Base-by-base conservation (phyloP, 2,329 filamentous ascomycete genomes). In the Botryotinia globosa region DNA sequence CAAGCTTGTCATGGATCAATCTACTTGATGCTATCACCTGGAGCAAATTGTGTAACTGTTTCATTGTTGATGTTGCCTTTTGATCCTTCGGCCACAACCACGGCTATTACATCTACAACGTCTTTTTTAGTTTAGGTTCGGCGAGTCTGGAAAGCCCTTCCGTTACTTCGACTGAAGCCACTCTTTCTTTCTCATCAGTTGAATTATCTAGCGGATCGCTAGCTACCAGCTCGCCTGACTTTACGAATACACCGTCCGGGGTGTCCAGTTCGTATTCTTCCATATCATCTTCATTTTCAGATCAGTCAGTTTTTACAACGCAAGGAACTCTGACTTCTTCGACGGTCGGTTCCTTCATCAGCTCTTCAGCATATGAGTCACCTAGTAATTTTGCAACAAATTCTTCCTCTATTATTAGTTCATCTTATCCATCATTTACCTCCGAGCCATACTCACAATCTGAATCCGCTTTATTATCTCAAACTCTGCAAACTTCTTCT, bases 101-200 rank as follows among this genome's bases (percentile, higher is more conserved):
- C 59, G 32, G 16, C 67, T 20, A 7, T 37, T 29, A 5, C 58
- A 14, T 48, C 65, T 29, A 48, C 64, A 12, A 59, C 32, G 48
- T 44, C 72, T 71, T 73, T 73, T 73, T 73, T 71, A 73, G 72
- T 51, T 34, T 72, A 62, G 42, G 42, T 14, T 62, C 54, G 70
- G 65, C 70, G 70, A 61, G 70, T 22, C 37, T 72, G 70, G 70
- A 39, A 72, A 68, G 63, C 32, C 51, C 58, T 18, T 32, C 48
- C 34, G 54, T 37, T 54, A 34, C 32, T 61, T 72, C 70, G 37
- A 68, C 51, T 59, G 29, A 39, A 58, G 3, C 44, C 5, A 68
- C 32, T 37, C 9, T 9, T 42, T 37, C 70, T 45, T 25, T 44
- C n/a, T 72, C 69, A 56, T 56, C 70, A 48, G 62, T 72, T 68